Evolutionary conservation across 1,139 yeast genomes (phyloP), one percentile per base, ranked within the genome.

Genomic region (Taphrina confusa): DNA sequence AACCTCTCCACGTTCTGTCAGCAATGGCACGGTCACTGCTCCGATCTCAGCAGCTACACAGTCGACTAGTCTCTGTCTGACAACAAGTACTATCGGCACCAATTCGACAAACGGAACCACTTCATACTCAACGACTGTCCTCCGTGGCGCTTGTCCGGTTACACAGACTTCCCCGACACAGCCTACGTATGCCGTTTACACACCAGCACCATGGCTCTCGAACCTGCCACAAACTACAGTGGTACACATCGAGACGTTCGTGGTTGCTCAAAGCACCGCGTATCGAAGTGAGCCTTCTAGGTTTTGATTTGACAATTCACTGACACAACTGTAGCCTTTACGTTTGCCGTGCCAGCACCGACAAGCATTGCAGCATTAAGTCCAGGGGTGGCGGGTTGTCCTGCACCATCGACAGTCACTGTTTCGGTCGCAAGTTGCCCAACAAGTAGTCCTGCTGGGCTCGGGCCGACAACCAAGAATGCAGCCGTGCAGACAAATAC

Each of bases 141-240:
- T 37, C 1, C 18, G 9, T 2, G 42, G 42, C 6, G 20, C 42
- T 6, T 37, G 42, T 37, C 25, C 25, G 2, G 25, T 37, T 4
- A 14, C 6, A n/a, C 9, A 22, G 3, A 37, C 42, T 2, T 18
- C 42, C 1, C 25, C n/a, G 1, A 18, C 25, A 5, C 42, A 37
- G n/a, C 25, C 42, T 12, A 1, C 42, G 8, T 16, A 37, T 18
- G 9, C 25, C 8, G 42, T 47, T 18, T 47, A 47, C 31, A 47
- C 52, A 5, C 42, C 36, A 14, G 52, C 52, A 6, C 52, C 52
- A 12, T 47, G 52, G 52, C 30, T 47, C 5, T 4, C 40, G 1
- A 11, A 22, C 5, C 12, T 33, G 1, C 22, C 52, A 31, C 42
- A 47, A 23, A 47, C 52, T 6, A 47, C 30, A 1, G 22, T 47